Evolutionary conservation across 352 stramenopile species (phyloP).

Genomic region (Phytophthora ohioensis): DNA sequence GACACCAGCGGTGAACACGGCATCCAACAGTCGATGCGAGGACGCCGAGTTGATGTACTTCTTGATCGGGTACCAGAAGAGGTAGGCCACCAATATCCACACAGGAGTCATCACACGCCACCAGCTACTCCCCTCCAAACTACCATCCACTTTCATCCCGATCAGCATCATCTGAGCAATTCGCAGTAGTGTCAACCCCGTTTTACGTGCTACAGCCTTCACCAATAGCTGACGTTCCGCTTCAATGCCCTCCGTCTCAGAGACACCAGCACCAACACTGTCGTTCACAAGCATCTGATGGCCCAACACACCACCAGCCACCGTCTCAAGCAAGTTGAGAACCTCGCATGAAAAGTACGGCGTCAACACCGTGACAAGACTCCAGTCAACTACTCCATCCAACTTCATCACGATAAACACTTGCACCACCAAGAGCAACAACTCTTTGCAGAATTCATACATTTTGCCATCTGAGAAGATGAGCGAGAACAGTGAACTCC

Average conservation of each 20-base stretch:
- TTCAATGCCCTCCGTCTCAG: slow-evolving; percentile 64
- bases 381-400: slow-evolving; percentile 67
- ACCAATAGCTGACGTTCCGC: slow-evolving; percentile 54
- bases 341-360: slow-evolving; percentile 76
- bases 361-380: slow-evolving; percentile 62
- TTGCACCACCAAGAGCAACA: slow-evolving; percentile 75
- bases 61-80: slow-evolving; percentile 56
- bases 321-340: slow-evolving; percentile 72
- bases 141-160: slow-evolving; percentile 68
- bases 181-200: slow-evolving; percentile 52
- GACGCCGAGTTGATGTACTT: slow-evolving; percentile 54
- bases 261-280: slow-evolving; percentile 60
- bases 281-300: slow-evolving; percentile 69
- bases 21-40: slow-evolving; percentile 55
- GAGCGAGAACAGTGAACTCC: slow-evolving; percentile 26
- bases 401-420: slow-evolving; percentile 83
- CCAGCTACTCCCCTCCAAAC: slow-evolving; percentile 60
- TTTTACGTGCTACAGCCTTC: slow-evolving; percentile 39
- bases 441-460: slow-evolving; percentile 55
- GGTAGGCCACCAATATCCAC: slow-evolving; percentile 72
- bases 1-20: slow-evolving; percentile 52
- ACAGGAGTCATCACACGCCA: slow-evolving; percentile 79
- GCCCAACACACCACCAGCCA: slow-evolving; percentile 55
- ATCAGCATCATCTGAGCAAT: slow-evolving; percentile 64
- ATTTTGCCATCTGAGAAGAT: slow-evolving; percentile 34